Conservation (phyloP, 2,329 filamentous ascomycete species). For the Aspergillus proliferans region DNA sequence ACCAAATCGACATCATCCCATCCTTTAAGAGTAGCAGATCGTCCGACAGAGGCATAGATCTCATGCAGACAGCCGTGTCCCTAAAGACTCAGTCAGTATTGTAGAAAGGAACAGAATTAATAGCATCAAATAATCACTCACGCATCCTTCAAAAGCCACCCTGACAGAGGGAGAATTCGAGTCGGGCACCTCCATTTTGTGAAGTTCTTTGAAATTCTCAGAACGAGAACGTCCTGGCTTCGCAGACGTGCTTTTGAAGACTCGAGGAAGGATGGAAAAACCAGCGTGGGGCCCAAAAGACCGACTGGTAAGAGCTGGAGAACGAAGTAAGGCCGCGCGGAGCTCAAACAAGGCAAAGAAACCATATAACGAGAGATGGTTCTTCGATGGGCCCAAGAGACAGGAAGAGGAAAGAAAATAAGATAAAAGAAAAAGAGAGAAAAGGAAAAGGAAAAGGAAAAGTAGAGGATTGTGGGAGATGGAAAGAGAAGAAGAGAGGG, state of each 20-base stretch:
- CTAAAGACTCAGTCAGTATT: conserved; percentile 39
- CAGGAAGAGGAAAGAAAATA: neutral
- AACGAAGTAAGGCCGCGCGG: neutral
- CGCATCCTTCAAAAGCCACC: conserved; percentile 81
- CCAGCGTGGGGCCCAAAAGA: neutral
- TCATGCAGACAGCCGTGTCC: conserved; percentile 87
- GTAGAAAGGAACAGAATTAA: neutral
- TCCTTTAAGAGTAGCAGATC: conserved; percentile 61
- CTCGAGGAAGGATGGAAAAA: neutral
- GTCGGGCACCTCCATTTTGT: conserved; percentile 6
- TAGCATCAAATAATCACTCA: conserved; percentile 40
- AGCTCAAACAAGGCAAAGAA: neutral
- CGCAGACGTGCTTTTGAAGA: too few relatives aligned
- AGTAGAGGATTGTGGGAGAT: neutral
- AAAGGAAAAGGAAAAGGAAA: neutral
- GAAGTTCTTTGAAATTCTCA: neutral
- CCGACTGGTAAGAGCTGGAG: neutral
- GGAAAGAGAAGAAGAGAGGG: neutral
- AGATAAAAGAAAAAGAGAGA: neutral
- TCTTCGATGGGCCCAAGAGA: too few relatives aligned
- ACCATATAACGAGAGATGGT: neutral
- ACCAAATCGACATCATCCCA: conserved; percentile 83
- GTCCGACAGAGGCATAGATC: conserved; percentile 74
- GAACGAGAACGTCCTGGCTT: too few relatives aligned
- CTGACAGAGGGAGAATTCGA: conserved; percentile 43